Conservation (phyloP, 108 stramenopile species). For the Cyclotella sp. region DNA sequence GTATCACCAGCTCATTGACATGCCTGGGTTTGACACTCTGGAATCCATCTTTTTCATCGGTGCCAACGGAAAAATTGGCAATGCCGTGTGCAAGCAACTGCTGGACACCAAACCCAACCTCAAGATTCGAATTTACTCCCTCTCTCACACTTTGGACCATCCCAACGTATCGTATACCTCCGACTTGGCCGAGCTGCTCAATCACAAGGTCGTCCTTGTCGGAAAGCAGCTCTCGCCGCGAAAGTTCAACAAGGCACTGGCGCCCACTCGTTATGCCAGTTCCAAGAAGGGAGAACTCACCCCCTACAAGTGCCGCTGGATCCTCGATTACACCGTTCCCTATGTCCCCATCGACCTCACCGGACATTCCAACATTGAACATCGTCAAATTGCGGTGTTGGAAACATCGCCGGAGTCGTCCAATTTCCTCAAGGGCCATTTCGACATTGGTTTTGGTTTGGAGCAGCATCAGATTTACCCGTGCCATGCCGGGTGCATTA, state of each 20-base stretch:
- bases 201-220: slow-evolving; percentile 68
- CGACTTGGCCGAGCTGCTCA: slow-evolving; percentile 60
- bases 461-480: slow-evolving; percentile 76
- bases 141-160: slow-evolving; percentile 63
- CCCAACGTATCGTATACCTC: slow-evolving; percentile 73
- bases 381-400: slow-evolving; percentile 68
- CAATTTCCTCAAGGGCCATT: slow-evolving; percentile 71
- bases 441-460: slow-evolving; percentile 68
- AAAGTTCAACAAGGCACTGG: slow-evolving; percentile 65
- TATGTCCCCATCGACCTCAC: slow-evolving; percentile 60
- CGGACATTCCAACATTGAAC: slow-evolving; percentile 53
- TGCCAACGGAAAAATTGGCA: slow-evolving; percentile 77
- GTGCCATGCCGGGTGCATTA: slow-evolving; percentile 73
- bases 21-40: slow-evolving; percentile 60
- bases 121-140: slow-evolving; percentile 71
- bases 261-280: slow-evolving; percentile 36
- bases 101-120: slow-evolving; percentile 54
- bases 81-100: slow-evolving; percentile 69
- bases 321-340: slow-evolving; percentile 77
- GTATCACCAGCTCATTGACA: slow-evolving; percentile 63
- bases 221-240: slow-evolving; percentile 64
- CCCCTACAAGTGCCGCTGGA: slow-evolving; percentile 57
- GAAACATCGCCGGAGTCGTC: slow-evolving; percentile 49
- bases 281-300: slow-evolving; percentile 51
- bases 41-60: slow-evolving; percentile 71